Evolutionary conservation across 768 basidiomycete species (phyloP).

Genomic region (Hypholoma fasciculare): DNA sequence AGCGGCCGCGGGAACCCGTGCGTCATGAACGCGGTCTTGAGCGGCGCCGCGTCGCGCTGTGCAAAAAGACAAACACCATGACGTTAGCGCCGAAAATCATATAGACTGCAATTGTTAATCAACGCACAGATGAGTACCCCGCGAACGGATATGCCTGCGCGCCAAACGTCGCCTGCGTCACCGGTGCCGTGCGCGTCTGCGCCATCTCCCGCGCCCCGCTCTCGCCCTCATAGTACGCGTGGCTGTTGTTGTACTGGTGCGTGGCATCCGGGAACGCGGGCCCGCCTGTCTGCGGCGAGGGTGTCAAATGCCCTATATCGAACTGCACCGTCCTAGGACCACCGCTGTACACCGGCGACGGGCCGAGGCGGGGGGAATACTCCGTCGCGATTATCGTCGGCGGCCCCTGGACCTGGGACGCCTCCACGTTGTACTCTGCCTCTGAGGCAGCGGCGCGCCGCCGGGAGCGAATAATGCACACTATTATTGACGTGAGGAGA

Average conservation of each 20-base stretch:
- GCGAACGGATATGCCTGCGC: constrained; percentile 22
- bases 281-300: constrained; percentile 20
- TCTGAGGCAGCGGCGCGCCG: constrained; percentile 16
- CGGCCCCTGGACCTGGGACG: constrained; percentile 30
- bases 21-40: constrained; percentile 26
- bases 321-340: constrained; percentile 9
- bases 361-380: constrained; percentile 25
- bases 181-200: constrained; percentile 24
- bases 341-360: constrained; percentile 20
- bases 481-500: constrained; percentile 12
- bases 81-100: neutral
- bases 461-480: constrained; percentile 20
- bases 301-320: constrained; percentile 11
- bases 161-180: constrained; percentile 18
- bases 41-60: constrained; percentile 7
- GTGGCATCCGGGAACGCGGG: constrained; percentile 19
- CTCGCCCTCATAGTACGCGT: neutral
- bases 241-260: constrained; percentile 13
- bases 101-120: neutral
- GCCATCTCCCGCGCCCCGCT: neutral
- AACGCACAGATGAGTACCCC: constrained; percentile 19
- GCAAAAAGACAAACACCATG: neutral
- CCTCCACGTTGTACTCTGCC: constrained; percentile 28
- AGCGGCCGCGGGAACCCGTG: constrained; percentile 27
- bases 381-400: constrained; percentile 27